Conservation (phyloP, 2,329 filamentous ascomycete species). For the Paecilomyces variotii region DNA sequence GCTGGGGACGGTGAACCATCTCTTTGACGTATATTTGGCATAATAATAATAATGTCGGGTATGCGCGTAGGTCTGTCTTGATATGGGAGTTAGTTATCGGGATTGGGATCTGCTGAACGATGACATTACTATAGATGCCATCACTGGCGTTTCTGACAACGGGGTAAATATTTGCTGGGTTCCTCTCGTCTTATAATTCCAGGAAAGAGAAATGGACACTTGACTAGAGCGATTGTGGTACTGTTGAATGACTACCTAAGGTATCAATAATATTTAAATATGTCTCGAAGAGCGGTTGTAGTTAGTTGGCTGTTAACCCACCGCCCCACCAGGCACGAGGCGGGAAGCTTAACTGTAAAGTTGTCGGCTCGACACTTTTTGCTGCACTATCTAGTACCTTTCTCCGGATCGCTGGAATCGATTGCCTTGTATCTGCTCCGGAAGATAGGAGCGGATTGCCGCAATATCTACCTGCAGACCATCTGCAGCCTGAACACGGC, state of each 20-base stretch:
- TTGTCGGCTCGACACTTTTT: neutral
- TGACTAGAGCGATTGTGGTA: no score
- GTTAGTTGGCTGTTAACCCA: neutral
- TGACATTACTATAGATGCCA: no score
- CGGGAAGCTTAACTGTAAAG: neutral
- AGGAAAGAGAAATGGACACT: no score
- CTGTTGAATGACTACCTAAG: no score
- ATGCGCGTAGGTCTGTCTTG: slow-evolving; percentile 35
- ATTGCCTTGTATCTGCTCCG: neutral
- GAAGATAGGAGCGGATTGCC: neutral
- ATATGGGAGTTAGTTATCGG: neutral
- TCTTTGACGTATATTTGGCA: slow-evolving; percentile 29
- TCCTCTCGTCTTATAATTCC: no score
- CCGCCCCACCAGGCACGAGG: neutral
- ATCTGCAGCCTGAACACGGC: neutral
- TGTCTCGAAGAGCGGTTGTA: neutral
- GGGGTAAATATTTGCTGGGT: no score
- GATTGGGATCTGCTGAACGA: no score
- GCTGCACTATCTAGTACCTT: neutral
- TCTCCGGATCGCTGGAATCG: neutral
- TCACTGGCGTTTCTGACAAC: no score
- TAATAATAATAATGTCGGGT: slow-evolving; percentile 31
- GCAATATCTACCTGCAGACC: neutral
- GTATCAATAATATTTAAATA: neutral
- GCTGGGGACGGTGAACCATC: slow-evolving; percentile 35